These are phyloP conservation scores for Pittosporum tobira DNA, from an alignment of 129 eudicot species.

Conservation along the genomic window DNA sequence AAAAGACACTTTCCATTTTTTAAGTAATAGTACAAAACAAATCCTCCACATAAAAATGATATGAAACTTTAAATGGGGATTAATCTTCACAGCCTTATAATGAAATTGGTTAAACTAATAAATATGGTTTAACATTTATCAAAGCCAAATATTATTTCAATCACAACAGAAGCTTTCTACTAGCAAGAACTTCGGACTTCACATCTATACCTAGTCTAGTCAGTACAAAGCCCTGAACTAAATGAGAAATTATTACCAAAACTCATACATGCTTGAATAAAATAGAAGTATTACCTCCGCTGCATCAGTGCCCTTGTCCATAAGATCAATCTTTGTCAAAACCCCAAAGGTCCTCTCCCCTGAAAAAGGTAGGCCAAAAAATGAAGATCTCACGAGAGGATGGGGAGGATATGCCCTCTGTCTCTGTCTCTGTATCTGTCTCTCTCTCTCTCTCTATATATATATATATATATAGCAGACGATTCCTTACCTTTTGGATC, in stretches of 20 bases:
- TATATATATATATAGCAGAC: not conserved
- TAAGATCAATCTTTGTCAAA: constrained; percentile 91
- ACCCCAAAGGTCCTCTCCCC: constrained; percentile 99
- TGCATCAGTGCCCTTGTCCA: constrained; percentile 99
- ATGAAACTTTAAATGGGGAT: not conserved
- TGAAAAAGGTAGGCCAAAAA: constrained; percentile 36
- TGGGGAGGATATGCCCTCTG: too few relatives aligned
- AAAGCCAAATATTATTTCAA: too few relatives aligned
- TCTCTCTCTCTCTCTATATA: too few relatives aligned
- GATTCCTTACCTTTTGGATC: constrained; percentile 9
- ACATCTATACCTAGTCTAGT: too few relatives aligned
- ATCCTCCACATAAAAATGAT: too few relatives aligned
- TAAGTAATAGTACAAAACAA: not conserved
- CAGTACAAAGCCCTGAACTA: too few relatives aligned
- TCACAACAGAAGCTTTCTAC: too few relatives aligned
- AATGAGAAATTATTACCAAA: not conserved
- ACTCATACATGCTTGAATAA: not conserved
- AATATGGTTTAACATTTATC: too few relatives aligned
- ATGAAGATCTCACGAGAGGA: too few relatives aligned
- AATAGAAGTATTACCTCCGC: constrained; percentile 51
- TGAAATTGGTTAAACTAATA: too few relatives aligned
- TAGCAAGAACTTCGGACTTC: too few relatives aligned
- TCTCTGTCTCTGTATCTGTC: too few relatives aligned
- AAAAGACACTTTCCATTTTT: not conserved
- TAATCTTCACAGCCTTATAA: not conserved